Conservation (phyloP, 2,329 filamentous ascomycete species). For the Juglanconis oblonga region DNA sequence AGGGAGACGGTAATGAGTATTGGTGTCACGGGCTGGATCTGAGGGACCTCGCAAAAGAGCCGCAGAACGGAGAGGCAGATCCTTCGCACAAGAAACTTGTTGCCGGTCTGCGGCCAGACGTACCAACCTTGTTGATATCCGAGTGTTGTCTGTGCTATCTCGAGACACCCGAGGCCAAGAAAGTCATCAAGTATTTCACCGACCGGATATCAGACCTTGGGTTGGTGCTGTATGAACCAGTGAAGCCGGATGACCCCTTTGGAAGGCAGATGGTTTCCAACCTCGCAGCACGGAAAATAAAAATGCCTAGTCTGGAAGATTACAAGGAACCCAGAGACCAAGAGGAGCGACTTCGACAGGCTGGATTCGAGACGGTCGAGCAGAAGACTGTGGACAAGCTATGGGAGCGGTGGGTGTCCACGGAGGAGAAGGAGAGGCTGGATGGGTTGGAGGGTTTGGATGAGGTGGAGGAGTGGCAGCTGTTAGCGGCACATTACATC, state of each 20-base stretch:
- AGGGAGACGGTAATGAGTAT: slow-evolving; percentile 39
- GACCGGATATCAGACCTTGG: slow-evolving; percentile 45
- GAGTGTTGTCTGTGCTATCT: slow-evolving; percentile 97
- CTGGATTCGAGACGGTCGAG: slow-evolving; percentile 57
- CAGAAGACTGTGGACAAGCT: slow-evolving; percentile 53
- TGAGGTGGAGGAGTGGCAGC: slow-evolving; percentile 90
- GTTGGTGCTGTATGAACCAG: slow-evolving; percentile 84
- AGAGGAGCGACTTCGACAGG: slow-evolving; percentile 58
- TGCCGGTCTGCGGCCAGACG: slow-evolving; percentile 37
- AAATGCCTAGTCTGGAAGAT: slow-evolving; percentile 74
- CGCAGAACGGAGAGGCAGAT: neutral
- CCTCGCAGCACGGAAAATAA: slow-evolving; percentile 75
- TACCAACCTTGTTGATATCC: slow-evolving; percentile 83
- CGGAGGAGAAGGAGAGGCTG: slow-evolving; percentile 74
- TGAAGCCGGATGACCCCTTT: slow-evolving; percentile 79
- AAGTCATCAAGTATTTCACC: slow-evolving; percentile 65
- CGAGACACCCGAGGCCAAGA: slow-evolving; percentile 58
- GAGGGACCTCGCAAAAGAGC: slow-evolving; percentile 48
- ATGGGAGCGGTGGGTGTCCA: slow-evolving; percentile 71
- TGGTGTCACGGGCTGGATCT: slow-evolving; percentile 69
- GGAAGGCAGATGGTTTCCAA: slow-evolving; percentile 92
- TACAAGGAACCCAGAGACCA: slow-evolving; percentile 71
- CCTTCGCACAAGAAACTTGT: slow-evolving; percentile 18
- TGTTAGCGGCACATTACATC: slow-evolving; percentile 86
- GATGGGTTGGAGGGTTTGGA: slow-evolving; percentile 82